Evolutionary conservation across 768 basidiomycete species (phyloP).

Genomic region (Daedaleopsis nitida): DNA sequence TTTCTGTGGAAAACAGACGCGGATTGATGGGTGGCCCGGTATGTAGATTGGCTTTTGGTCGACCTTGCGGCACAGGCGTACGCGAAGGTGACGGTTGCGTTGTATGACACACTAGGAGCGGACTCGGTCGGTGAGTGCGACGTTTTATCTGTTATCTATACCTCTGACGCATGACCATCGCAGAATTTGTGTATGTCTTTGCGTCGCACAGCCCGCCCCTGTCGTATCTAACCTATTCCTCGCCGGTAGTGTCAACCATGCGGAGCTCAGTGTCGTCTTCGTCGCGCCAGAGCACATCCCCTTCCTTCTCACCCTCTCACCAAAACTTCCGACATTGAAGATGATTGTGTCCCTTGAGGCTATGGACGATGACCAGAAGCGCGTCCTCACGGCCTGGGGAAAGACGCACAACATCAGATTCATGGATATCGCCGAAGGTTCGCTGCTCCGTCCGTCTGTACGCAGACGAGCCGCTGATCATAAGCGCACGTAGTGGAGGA

Average conservation of each 20-base stretch:
- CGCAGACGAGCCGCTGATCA: neutral
- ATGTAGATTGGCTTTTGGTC: slow-evolving; percentile 89
- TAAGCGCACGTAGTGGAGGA: slow-evolving; percentile 59
- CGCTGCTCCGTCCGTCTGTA: slow-evolving; percentile 29
- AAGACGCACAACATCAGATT: slow-evolving; percentile 61
- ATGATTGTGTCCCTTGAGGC: slow-evolving; percentile 77
- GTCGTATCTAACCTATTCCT: neutral
- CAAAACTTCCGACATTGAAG: slow-evolving; percentile 65
- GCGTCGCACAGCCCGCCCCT: neutral
- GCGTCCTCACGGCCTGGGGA: slow-evolving; percentile 72
- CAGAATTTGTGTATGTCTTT: slow-evolving; percentile 74
- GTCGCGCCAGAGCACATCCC: slow-evolving; percentile 75
- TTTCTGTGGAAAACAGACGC: neutral
- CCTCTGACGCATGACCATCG: slow-evolving; percentile 24
- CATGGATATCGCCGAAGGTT: slow-evolving; percentile 67
- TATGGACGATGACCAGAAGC: slow-evolving; percentile 51
- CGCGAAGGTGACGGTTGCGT: slow-evolving; percentile 79
- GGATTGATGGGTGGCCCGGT: neutral
- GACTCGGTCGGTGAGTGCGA: slow-evolving; percentile 76
- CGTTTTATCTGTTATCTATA: neutral
- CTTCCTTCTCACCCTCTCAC: slow-evolving; percentile 67
- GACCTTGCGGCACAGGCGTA: slow-evolving; percentile 84
- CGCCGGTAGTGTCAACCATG: slow-evolving; percentile 72
- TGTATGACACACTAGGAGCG: slow-evolving; percentile 94
- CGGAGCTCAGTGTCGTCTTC: slow-evolving; percentile 81